Evolutionary conservation across 2,329 filamentous ascomycete species (phyloP), one percentile per base, ranked within the genome.

Genomic region (Fonsecaea multimorphosa): DNA sequence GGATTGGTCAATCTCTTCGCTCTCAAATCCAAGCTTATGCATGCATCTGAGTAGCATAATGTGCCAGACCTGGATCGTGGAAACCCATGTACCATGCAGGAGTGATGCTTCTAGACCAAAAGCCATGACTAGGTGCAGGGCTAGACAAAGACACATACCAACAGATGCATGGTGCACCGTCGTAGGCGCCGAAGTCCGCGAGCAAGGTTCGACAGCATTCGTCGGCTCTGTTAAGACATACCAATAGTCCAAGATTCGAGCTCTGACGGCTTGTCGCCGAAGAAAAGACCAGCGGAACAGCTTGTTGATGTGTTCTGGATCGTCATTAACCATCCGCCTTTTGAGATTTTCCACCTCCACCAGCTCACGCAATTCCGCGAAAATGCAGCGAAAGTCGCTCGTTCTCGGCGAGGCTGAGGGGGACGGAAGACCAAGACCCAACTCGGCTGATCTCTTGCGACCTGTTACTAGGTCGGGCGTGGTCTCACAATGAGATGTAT

Each of bases 101-200:
- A 52, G 40, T 11, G 54, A 34, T 14, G 34, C 19, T 52, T 63
- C 54, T 11, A 40, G 14, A 11, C 27, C 44, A 9, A 57, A 53
- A 14, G 29, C 46, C 8, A 63, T 27, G 22, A 51, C 49, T 5
- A 49, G 57, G 12, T 57, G 53, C 16, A 58, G 11, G 3, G 54
- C 61, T 14, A 63, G 53, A 40, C 61, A 63, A 9, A 63, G 29
- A 58, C 61, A 63, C 61, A 63, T 58, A 9, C 32, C 53, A 12
- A 63, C 16, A 7, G 52, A 57, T 8, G 61, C 36, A n/a, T 46
- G 55, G 22, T 58, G 61, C 11, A 63, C 61, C 14, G 38, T 34
- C 14, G 53, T 58, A 14, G 61, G 61, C 5, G 31, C 40, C 2
- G 44, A 11, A 34, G 7, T 57, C 1, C 16, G 19, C 31, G 24